Percentiles rank a stretch among this genome's conserved stretches.
Evolutionary conservation across 345 rosid genomes (phyloP).

Genomic region (Ceriops decandra): DNA sequence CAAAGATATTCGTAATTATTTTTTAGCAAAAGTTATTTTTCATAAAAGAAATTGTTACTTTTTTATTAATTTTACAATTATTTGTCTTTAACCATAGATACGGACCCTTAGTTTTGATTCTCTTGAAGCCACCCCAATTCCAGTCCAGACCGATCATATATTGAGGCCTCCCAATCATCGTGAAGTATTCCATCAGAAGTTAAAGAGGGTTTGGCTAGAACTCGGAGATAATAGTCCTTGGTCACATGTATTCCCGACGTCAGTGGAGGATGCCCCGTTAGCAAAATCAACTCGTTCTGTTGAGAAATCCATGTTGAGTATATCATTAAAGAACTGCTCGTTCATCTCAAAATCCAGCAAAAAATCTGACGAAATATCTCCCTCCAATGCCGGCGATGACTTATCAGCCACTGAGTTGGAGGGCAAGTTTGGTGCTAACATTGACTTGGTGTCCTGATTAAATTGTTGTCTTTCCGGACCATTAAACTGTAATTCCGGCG

Average conservation of each 20-base stretch:
- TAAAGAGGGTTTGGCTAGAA: constrained; percentile 5
- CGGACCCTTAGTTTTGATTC: background rate
- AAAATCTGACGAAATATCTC: constrained; percentile 2
- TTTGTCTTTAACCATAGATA: no score
- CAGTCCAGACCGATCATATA: background rate
- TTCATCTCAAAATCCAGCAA: constrained; percentile 19
- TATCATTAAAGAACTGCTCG: constrained; percentile 5
- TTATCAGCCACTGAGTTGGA: background rate
- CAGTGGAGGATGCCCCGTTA: background rate
- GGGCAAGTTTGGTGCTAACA: no score
- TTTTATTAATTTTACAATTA: no score
- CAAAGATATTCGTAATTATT: no score
- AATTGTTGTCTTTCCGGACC: no score
- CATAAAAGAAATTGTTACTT: no score
- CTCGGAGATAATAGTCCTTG: background rate
- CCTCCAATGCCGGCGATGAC: background rate
- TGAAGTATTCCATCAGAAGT: background rate
- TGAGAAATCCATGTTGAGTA: constrained; percentile 12
- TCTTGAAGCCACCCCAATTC: constrained; percentile 21
- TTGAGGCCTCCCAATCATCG: background rate
- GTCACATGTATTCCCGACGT: background rate
- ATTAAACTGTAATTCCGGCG: background rate
- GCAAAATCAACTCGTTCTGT: background rate
- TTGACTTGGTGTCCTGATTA: no score
- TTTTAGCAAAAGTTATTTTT: no score